Conservation (phyloP, 1,139 yeast genomes). For the Eremothecium gossypii region DNA sequence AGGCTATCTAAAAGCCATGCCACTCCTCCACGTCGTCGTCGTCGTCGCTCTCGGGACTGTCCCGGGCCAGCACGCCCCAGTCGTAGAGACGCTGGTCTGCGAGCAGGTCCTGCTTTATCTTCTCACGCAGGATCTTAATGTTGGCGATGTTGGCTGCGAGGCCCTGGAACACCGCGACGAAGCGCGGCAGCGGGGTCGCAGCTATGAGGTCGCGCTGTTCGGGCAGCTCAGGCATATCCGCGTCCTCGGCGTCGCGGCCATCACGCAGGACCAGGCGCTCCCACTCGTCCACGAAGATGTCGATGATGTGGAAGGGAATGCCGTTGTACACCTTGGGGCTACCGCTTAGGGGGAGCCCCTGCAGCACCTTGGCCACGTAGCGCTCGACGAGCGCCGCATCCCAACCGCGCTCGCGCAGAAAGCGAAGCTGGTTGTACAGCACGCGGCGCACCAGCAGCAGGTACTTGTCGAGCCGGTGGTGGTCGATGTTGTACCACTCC, state of each 20-base stretch:
- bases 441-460: slow-evolving; percentile 73
- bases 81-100: slow-evolving; percentile 51
- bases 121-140: slow-evolving; percentile 57
- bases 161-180: slow-evolving; percentile 51
- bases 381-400: slow-evolving; percentile 37
- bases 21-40: slow-evolving; percentile 39
- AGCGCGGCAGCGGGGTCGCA: slow-evolving; percentile 43
- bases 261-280: slow-evolving; percentile 52
- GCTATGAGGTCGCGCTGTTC: slow-evolving; percentile 30
- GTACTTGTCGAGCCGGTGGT: slow-evolving; percentile 81
- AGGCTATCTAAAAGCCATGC: slow-evolving; percentile 38
- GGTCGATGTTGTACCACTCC: slow-evolving; percentile 83
- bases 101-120: slow-evolving; percentile 57
- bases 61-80: slow-evolving; percentile 46
- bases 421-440: slow-evolving; percentile 53
- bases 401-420: slow-evolving; percentile 52
- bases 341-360: slow-evolving; percentile 49
- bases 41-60: slow-evolving; percentile 21
- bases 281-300: slow-evolving; percentile 76
- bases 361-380: slow-evolving; percentile 34
- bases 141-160: slow-evolving; percentile 40
- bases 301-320: slow-evolving; percentile 76
- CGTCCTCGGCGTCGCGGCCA: slow-evolving; percentile 35
- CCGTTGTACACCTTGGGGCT: slow-evolving; percentile 58
- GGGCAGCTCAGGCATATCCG: slow-evolving; percentile 32